Percentiles rank a stretch among this genome's conserved stretches.
These are phyloP conservation scores for Lactarius psammicola DNA, from an alignment of 768 basidiomycete species.

Conservation along the genomic window DNA sequence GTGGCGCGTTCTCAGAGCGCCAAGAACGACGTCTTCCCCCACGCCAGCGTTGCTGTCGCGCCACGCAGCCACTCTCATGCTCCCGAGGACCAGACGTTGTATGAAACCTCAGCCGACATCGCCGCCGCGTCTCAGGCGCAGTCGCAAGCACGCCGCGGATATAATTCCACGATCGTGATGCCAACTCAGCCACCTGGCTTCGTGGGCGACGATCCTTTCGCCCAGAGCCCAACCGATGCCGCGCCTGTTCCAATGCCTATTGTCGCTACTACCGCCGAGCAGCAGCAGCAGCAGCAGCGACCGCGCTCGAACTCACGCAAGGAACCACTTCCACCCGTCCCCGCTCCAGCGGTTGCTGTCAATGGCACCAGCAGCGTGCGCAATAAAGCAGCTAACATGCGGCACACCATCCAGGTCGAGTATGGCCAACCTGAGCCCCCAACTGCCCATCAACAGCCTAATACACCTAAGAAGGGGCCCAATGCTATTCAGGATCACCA, in stretches of 20 bases:
- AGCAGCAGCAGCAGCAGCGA: slow-evolving; percentile 16
- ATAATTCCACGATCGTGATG: slow-evolving; percentile 41
- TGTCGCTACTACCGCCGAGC: slow-evolving; percentile 32
- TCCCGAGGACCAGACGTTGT: slow-evolving; percentile 42
- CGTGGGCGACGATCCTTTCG: slow-evolving; percentile 74
- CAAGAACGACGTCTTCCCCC: slow-evolving; percentile 47
- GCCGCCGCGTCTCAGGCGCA: slow-evolving; percentile 39
- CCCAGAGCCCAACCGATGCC: background rate
- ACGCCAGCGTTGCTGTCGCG: slow-evolving; percentile 33
- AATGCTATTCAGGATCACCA: slow-evolving; percentile 9
- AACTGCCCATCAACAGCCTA: slow-evolving; percentile 14
- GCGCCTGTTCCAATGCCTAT: slow-evolving; percentile 41
- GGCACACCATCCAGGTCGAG: slow-evolving; percentile 97
- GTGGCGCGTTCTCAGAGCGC: slow-evolving; percentile 54
- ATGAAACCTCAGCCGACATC: slow-evolving; percentile 68
- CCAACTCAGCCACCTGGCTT: slow-evolving; percentile 44
- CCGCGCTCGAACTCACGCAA: slow-evolving; percentile 19
- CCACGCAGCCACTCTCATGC: slow-evolving; percentile 49
- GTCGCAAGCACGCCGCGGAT: slow-evolving; percentile 34
- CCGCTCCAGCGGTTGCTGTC: slow-evolving; percentile 18
- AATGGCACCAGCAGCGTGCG: slow-evolving; percentile 43
- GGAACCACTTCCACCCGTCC: slow-evolving; percentile 20
- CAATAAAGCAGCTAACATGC: slow-evolving; percentile 51
- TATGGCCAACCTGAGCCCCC: slow-evolving; percentile 63
- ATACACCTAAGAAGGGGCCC: slow-evolving; percentile 21